Conservation (phyloP, 2,329 filamentous ascomycete genomes). For the Eurotiales sp. region DNA sequence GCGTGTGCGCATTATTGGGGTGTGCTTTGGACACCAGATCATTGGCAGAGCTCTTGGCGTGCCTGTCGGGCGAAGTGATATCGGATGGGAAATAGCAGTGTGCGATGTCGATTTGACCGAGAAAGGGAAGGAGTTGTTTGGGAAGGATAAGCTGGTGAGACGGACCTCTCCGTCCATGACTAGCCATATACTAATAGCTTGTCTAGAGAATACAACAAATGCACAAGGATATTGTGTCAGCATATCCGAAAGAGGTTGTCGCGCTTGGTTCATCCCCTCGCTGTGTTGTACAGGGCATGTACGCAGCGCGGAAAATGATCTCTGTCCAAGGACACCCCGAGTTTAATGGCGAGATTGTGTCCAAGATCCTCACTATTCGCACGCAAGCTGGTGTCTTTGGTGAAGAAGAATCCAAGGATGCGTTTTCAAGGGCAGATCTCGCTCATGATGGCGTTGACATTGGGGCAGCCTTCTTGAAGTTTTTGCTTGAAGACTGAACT, state of each 20-base stretch:
- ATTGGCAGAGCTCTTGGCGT: conserved; percentile 67
- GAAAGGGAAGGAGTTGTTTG: conserved; percentile 69
- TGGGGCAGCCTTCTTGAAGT: conserved; percentile 69
- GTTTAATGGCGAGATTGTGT: conserved; percentile 50
- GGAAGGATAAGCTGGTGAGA: conserved; percentile 57
- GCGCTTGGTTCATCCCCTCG: conserved; percentile 61
- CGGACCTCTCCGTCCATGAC: conserved; percentile 3
- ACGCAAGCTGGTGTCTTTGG: conserved; percentile 52
- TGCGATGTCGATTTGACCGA: conserved; percentile 64
- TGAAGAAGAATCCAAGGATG: conserved; percentile 66
- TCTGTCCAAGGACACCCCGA: conserved; percentile 86
- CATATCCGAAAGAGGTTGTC: conserved; percentile 59
- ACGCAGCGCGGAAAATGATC: conserved; percentile 62
- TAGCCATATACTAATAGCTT: not conserved
- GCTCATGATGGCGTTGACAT: conserved; percentile 78
- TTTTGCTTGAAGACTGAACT: conserved; percentile 60
- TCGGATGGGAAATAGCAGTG: conserved; percentile 81
- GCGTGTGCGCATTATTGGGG: conserved; percentile 67
- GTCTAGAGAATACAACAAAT: conserved; percentile 67
- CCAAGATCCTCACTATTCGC: conserved; percentile 6
- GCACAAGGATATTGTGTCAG: conserved; percentile 73
- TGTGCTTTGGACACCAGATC: conserved; percentile 89
- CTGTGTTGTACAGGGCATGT: conserved; percentile 78
- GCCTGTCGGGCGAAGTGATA: conserved; percentile 62
- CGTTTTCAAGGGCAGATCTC: conserved; percentile 60